Evolutionary conservation across 2,329 filamentous ascomycete species (phyloP).

Genomic region (Monosporascus sp.): DNA sequence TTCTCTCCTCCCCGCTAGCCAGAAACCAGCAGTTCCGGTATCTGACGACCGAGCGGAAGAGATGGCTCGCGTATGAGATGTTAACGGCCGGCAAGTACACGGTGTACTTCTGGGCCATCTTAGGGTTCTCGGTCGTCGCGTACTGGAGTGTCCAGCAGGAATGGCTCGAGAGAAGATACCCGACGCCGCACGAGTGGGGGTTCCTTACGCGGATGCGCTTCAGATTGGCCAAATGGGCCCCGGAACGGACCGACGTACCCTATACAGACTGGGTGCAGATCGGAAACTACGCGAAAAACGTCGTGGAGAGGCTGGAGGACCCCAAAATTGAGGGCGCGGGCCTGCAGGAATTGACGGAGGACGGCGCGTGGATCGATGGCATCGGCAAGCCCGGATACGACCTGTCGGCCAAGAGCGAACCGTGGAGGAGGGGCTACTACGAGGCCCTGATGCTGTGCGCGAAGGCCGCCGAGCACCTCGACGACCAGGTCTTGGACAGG

Average conservation of each 20-base stretch:
- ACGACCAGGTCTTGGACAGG: slow-evolving; percentile 70
- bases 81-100: slow-evolving; percentile 65
- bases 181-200: slow-evolving; percentile 78
- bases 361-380: slow-evolving; percentile 48
- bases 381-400: slow-evolving; percentile 56
- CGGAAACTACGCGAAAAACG: slow-evolving; percentile 52
- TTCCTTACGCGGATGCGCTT: slow-evolving; percentile 64
- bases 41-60: slow-evolving; percentile 72
- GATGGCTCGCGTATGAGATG: slow-evolving; percentile 66
- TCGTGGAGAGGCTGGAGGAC: slow-evolving; percentile 66
- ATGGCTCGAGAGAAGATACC: slow-evolving; percentile 66
- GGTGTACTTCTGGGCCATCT: slow-evolving; percentile 58
- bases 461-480: slow-evolving; percentile 71
- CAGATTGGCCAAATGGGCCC: slow-evolving; percentile 57
- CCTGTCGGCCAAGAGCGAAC: slow-evolving; percentile 68
- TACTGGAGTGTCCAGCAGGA: slow-evolving; percentile 68
- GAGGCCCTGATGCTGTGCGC: slow-evolving; percentile 74
- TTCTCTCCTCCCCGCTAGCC: slow-evolving; percentile 40
- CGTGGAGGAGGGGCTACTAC: slow-evolving; percentile 83
- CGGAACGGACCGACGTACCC: slow-evolving; percentile 47
- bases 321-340: slow-evolving; percentile 61
- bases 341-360: slow-evolving; percentile 51
- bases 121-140: slow-evolving; percentile 54
- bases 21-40: slow-evolving; percentile 57
- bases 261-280: slow-evolving; percentile 66